Evolutionary conservation across 371 early-diverging fungal species (phyloP).

Genomic region (Syncephalastrum racemosum): DNA sequence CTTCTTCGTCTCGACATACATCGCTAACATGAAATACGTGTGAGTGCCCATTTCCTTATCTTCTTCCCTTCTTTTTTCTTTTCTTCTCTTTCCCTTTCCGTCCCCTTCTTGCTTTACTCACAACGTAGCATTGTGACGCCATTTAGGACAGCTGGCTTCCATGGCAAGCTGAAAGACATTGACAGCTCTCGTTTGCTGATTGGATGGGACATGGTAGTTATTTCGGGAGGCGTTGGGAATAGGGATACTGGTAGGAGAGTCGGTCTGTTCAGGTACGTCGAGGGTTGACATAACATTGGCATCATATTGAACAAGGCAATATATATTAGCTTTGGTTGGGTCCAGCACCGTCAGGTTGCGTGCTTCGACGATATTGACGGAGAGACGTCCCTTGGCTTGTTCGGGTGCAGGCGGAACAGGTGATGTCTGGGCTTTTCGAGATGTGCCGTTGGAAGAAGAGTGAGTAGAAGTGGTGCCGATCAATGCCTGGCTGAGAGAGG

Average conservation of each 20-base stretch:
- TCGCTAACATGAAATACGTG: constrained; percentile 41
- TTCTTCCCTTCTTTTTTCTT: too few species aligned
- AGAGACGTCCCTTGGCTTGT: constrained; percentile 25
- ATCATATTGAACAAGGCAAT: constrained; percentile 52
- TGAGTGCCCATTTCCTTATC: too few species aligned
- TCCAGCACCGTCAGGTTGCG: constrained; percentile 44
- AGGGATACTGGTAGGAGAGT: constrained; percentile 11
- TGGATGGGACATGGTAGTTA: neutral
- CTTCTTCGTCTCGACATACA: constrained; percentile 60
- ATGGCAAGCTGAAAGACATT: constrained; percentile 46
- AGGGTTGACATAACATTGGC: constrained; percentile 44
- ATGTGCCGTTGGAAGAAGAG: neutral
- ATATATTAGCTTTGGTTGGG: constrained; percentile 41
- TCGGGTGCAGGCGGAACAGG: constrained; percentile 23
- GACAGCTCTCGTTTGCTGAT: constrained; percentile 3
- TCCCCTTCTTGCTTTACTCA: constrained; percentile 36
- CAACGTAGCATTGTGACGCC: constrained; percentile 73
- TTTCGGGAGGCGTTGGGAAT: constrained; percentile 15
- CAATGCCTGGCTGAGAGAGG: constrained; percentile 21
- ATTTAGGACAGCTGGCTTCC: constrained; percentile 53
- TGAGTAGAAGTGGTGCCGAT: constrained; percentile 8
- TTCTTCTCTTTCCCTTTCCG: too few species aligned
- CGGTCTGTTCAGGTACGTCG: constrained; percentile 18
- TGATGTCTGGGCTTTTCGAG: constrained; percentile 1
- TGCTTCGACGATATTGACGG: constrained; percentile 43